phyloP scores from a whole-genome alignment of 2,329 filamentous ascomycete genomes.

The Thielaviopsis punctulata region DNA sequence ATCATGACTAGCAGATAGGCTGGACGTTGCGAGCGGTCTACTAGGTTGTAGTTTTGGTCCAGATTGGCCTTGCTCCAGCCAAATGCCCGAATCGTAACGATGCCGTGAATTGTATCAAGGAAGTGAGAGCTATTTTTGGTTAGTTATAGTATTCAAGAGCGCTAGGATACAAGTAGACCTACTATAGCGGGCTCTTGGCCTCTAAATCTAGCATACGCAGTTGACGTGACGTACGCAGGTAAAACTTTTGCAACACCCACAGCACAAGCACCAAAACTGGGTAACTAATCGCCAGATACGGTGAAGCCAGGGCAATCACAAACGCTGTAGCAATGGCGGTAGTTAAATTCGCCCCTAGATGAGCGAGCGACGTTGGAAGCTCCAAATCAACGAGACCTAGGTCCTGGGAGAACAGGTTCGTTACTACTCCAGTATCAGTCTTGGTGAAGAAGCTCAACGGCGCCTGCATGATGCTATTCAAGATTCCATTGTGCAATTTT shows the following conservation, averaged over 20 bases:
- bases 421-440: slow-evolving; percentile 25
- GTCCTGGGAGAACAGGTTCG: slow-evolving; percentile 30
- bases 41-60: slow-evolving; percentile 26
- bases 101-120: slow-evolving; percentile 35
- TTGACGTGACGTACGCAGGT: slow-evolving; percentile 43
- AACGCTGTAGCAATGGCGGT: slow-evolving; percentile 25
- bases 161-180: slow-evolving; percentile 13
- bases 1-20: slow-evolving; percentile 39
- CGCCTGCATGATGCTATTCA: slow-evolving; percentile 21
- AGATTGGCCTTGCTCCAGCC: slow-evolving; percentile 31
- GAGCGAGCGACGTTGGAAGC: slow-evolving; percentile 20
- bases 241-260: slow-evolving; percentile 37
- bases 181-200: slow-evolving; percentile 40
- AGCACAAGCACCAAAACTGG: slow-evolving; percentile 29
- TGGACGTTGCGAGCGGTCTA: slow-evolving; percentile 38
- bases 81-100: slow-evolving; percentile 39
- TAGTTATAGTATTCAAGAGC: neutral
- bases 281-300: slow-evolving; percentile 31
- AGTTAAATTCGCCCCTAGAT: slow-evolving; percentile 16
- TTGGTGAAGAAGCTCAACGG: slow-evolving; percentile 25
- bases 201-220: slow-evolving; percentile 44
- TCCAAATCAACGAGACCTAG: slow-evolving; percentile 25
- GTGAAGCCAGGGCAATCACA: slow-evolving; percentile 27
- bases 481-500: slow-evolving; percentile 19
- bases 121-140: slow-evolving; percentile 28